Evolutionary conservation across 345 rosid genomes (phyloP).

Genomic region (Eucalyptus sideroxylon): DNA sequence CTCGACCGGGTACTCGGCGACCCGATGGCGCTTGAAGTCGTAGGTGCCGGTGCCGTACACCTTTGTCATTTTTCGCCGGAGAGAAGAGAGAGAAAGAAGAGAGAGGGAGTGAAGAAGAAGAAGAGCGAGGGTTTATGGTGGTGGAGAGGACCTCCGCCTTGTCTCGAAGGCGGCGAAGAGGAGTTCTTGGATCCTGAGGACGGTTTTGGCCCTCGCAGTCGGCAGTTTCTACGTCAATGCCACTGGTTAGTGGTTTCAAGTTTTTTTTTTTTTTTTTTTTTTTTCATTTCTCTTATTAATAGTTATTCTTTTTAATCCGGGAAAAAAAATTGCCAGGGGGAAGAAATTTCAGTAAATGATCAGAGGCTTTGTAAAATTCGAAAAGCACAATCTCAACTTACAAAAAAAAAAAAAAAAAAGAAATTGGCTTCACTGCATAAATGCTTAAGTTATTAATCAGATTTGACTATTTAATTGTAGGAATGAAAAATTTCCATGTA

Average conservation of each 20-base stretch:
- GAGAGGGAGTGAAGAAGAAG: not conserved
- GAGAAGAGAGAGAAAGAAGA: not conserved
- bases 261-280: not conserved
- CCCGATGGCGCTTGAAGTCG: slow-evolving; percentile 98
- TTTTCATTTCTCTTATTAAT: not conserved
- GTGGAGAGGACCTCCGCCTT: not conserved
- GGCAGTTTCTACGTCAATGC: not conserved
- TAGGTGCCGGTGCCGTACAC: slow-evolving; percentile 89
- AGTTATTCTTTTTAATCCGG: not conserved
- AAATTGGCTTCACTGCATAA: not conserved
- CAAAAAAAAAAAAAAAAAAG: not conserved
- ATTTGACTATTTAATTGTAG: not conserved
- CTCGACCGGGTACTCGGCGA: slow-evolving; percentile 93
- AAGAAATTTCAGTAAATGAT: not conserved
- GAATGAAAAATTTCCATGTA: not conserved
- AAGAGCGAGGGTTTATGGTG: not conserved
- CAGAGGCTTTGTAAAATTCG: not conserved
- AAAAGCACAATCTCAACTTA: not conserved
- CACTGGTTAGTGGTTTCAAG: not conserved
- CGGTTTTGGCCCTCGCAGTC: not conserved
- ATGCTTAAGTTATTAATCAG: accelerated
- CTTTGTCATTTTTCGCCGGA: slow-evolving; percentile 43
- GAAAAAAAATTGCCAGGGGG: not conserved
- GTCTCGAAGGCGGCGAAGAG: not conserved
- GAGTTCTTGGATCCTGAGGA: not conserved